Evolutionary conservation across 2,329 filamentous ascomycete species (phyloP), one percentile per base, ranked within the genome.

Genomic region (Fusarium scirpi): DNA sequence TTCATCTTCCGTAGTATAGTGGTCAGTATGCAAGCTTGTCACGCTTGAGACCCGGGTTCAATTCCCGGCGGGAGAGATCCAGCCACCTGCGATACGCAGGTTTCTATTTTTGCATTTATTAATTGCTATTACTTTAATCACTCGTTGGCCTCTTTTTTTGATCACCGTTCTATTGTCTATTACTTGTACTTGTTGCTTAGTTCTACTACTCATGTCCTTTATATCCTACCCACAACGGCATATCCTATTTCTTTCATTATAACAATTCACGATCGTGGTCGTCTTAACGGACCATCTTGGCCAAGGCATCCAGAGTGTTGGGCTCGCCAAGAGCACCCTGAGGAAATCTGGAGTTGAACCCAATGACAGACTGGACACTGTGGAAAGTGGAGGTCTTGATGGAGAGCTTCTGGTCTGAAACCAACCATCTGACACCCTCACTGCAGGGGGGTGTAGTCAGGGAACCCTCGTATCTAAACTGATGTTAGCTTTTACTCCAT

Each of bases 391-490:
- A 49, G 1, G 86, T 80, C 65, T 82, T 79, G 64, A 89, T 78
- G 44, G 78, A 75, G 5, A 89, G 76, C 40, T 84, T 82, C 63
- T 86, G 74, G 65, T 82, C 78, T 54, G 84, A 84, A 38, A 89
- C 78, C 55, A 87, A 80, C 82, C 87, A 89, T n/a, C 77, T 79
- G 11, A 90, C 80, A 24, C 85, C 85, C 78, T 90, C 87, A 9
- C 82, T 81, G 79, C 89, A 90, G 7, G 89, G 89, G 18, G 89
- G 89, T 0, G 88, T 90, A 25, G 89, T 90, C 34, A 90, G 79
- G 16, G 86, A 89, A 20, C 89, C 88, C 18, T 78, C 76, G 80
- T 90, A 90, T 20, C 74, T 76, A 6, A 0, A 27, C 0, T 0
- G 5, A 27, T 27, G 12, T 67, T n/a, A 65, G 62, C 8, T 15